phyloP scores from a whole-genome alignment of 1,284 basidiomycete species.

The Inonotus hispidus region DNA sequence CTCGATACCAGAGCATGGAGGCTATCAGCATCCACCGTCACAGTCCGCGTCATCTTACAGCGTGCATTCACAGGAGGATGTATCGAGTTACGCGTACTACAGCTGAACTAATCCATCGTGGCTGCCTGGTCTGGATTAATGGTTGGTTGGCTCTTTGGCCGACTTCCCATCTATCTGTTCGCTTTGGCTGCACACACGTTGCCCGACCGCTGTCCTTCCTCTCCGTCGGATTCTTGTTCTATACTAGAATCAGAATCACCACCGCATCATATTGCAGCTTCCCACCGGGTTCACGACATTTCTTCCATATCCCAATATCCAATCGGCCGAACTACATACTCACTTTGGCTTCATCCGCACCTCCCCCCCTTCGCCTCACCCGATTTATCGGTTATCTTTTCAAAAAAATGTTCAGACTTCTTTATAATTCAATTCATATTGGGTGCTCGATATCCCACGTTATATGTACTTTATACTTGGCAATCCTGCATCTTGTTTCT shows the following conservation, averaged over 20 bases:
- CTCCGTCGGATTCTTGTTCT: neutral
- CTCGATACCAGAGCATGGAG: neutral
- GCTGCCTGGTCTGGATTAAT: neutral
- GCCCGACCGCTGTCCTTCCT: neutral
- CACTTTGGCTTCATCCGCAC: neutral
- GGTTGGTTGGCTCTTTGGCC: neutral
- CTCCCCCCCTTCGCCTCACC: neutral
- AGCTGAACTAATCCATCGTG: neutral
- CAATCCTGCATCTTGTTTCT: too few relatives aligned
- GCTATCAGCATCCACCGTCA: neutral
- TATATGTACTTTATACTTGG: too few relatives aligned
- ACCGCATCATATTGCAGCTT: neutral
- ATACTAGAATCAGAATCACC: neutral
- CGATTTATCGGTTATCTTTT: neutral
- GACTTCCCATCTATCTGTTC: neutral
- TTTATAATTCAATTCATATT: neutral
- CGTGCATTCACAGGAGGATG: conserved; percentile 4
- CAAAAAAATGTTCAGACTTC: too few relatives aligned
- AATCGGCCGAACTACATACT: too few relatives aligned
- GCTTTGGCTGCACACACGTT: neutral
- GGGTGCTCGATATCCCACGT: neutral
- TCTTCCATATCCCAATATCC: neutral
- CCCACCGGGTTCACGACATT: neutral
- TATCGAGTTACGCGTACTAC: conserved; percentile 3
- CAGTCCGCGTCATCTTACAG: neutral